Conservation (phyloP, 2,329 filamentous ascomycete genomes). For the Thelonectria rubi region DNA sequence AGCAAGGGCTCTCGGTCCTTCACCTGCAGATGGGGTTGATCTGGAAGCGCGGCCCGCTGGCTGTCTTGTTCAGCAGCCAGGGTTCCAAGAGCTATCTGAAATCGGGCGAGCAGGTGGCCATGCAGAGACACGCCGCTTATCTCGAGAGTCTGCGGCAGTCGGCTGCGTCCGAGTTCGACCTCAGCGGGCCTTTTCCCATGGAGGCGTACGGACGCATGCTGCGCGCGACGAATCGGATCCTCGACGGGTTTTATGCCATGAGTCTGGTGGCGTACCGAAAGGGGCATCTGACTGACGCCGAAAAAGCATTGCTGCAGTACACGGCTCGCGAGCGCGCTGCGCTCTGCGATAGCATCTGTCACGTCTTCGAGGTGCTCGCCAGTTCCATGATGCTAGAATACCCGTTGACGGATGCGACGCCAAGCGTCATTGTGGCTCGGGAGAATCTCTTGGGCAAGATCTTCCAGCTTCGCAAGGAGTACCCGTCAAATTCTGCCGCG, state of each 20-base stretch:
- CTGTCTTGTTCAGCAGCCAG: slow-evolving; percentile 71
- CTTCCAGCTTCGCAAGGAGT: slow-evolving; percentile 82
- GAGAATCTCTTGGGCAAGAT: slow-evolving; percentile 87
- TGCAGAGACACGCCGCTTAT: slow-evolving; percentile 58
- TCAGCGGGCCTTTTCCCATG: slow-evolving; percentile 85
- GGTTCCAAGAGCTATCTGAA: slow-evolving; percentile 73
- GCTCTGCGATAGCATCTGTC: slow-evolving; percentile 87
- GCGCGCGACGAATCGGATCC: slow-evolving; percentile 79
- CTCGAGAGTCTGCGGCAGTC: slow-evolving; percentile 77
- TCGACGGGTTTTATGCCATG: slow-evolving; percentile 96
- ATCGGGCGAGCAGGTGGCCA: slow-evolving; percentile 21
- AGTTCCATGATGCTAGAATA: slow-evolving; percentile 95
- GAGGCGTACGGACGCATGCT: slow-evolving; percentile 78
- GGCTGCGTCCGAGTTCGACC: slow-evolving; percentile 84
- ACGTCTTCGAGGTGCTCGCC: slow-evolving; percentile 85
- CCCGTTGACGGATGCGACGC: slow-evolving; percentile 86
- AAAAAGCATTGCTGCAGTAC: slow-evolving; percentile 79
- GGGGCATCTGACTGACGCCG: slow-evolving; percentile 77
- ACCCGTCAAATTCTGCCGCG: slow-evolving; percentile 47
- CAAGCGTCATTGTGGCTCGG: slow-evolving; percentile 81
- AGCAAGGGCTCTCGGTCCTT: slow-evolving; percentile 85
- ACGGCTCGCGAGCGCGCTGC: slow-evolving; percentile 82
- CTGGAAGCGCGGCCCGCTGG: slow-evolving; percentile 92
- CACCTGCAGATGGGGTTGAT: slow-evolving; percentile 95
- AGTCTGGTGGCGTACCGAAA: slow-evolving; percentile 89